Conservation (phyloP, 139 green algal genomes). For the Volvox africanus region DNA sequence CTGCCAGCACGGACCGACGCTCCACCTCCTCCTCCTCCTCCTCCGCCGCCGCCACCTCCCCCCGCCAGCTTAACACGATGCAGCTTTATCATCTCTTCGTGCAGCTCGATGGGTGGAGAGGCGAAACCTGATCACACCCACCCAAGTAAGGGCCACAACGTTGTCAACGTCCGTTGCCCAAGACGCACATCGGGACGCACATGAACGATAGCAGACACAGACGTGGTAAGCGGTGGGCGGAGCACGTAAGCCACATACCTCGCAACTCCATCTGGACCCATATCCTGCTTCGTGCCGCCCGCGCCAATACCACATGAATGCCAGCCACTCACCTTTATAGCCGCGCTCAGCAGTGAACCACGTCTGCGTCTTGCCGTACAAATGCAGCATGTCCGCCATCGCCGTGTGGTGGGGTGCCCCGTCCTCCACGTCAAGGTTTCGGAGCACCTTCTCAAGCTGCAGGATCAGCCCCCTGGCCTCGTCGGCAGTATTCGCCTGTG, state of each 20-base stretch:
- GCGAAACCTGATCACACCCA: constrained; percentile 52
- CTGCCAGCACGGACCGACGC: background rate
- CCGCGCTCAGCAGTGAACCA: constrained; percentile 79
- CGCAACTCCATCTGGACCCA: background rate
- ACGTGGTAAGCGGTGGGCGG: background rate
- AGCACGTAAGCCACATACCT: background rate
- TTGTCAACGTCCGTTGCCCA: too few species aligned
- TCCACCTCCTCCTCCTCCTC: background rate
- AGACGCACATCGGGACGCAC: too few species aligned
- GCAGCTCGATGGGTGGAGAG: constrained; percentile 74
- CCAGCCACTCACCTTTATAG: constrained; percentile 64
- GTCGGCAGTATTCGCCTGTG: constrained; percentile 21
- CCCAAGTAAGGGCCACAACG: too few species aligned
- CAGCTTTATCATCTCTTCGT: constrained; percentile 60
- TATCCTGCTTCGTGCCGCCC: too few species aligned
- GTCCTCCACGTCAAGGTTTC: constrained; percentile 62
- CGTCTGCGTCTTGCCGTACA: constrained; percentile 72
- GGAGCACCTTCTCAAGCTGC: constrained; percentile 60
- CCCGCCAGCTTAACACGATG: constrained; percentile 20
- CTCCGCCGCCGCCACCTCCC: background rate
- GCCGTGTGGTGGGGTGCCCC: constrained; percentile 65
- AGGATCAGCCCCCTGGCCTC: constrained; percentile 59
- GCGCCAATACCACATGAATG: too few species aligned
- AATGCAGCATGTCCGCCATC: constrained; percentile 69
- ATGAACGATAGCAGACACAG: too few species aligned